Percentiles rank a stretch among this genome's conserved stretches.
Conservation (phyloP, 352 stramenopile genomes). For the Peronospora destructor region DNA sequence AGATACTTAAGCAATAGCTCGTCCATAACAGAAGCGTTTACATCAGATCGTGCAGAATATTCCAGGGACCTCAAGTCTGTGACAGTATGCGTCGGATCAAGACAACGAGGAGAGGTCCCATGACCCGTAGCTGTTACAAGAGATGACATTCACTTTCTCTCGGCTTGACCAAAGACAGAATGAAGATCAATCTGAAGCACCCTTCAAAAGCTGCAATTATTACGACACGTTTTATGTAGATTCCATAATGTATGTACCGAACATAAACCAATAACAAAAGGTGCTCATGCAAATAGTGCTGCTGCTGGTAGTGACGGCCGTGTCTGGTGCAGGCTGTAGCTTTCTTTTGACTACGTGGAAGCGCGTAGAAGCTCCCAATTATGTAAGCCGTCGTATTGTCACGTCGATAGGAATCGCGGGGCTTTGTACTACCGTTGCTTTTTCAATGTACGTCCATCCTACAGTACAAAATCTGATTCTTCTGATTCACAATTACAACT, state of each 20-base stretch:
- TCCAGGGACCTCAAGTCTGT: conserved; percentile 5
- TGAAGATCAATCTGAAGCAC: conserved; percentile 4
- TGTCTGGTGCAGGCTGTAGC: conserved; percentile 60
- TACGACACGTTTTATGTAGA: background rate
- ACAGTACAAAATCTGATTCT: background rate
- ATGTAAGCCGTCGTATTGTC: conserved; percentile 63
- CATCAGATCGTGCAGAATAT: conserved; percentile 9
- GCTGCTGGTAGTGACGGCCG: conserved; percentile 41
- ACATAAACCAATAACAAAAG: conserved; percentile 11
- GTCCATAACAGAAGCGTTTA: conserved; percentile 41
- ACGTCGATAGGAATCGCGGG: conserved; percentile 59
- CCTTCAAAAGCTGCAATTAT: conserved; percentile 9
- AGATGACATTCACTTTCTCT: conserved; percentile 16
- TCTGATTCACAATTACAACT: background rate
- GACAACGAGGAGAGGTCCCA: conserved; percentile 10
- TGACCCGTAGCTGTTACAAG: conserved; percentile 11
- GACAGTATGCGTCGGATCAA: conserved; percentile 5
- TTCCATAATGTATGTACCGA: conserved; percentile 2
- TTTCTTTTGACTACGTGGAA: conserved; percentile 71
- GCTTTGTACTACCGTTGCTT: conserved; percentile 51
- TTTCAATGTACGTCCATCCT: conserved; percentile 41
- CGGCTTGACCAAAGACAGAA: conserved; percentile 25
- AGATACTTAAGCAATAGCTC: conserved; percentile 69
- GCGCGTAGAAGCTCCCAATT: conserved; percentile 54
- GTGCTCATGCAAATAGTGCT: conserved; percentile 39